Percentiles rank a stretch among this genome's conserved stretches.
phyloP scores from a whole-genome alignment of 2,329 filamentous ascomycete genomes.

The Cercospora beticola region DNA sequence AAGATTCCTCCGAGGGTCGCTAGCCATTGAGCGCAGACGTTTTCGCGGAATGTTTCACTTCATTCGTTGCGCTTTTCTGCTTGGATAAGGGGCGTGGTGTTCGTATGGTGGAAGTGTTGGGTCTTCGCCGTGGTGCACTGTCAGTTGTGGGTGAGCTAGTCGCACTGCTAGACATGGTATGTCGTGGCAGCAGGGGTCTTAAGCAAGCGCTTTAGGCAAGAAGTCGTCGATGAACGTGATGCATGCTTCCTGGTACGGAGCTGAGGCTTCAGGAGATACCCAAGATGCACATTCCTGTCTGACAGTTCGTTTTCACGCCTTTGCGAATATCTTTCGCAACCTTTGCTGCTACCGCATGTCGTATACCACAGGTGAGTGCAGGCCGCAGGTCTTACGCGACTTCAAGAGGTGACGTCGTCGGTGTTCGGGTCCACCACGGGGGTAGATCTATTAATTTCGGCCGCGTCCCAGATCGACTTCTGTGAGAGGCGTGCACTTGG shows the following conservation, averaged over 20 bases:
- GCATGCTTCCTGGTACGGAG: neutral
- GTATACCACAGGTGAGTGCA: neutral
- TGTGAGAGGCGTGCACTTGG: neutral
- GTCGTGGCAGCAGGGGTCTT: neutral
- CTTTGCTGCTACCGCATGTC: neutral
- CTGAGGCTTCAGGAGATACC: neutral
- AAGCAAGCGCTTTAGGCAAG: neutral
- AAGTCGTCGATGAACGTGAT: neutral
- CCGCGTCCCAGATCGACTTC: neutral
- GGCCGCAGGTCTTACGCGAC: neutral
- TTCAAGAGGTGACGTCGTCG: slow-evolving; percentile 11
- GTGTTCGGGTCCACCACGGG: slow-evolving; percentile 12
- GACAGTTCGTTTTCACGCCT: neutral
- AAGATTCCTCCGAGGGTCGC: neutral
- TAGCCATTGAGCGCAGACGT: neutral
- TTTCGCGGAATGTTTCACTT: neutral
- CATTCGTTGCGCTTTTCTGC: neutral
- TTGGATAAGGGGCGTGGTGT: neutral
- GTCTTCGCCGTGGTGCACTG: neutral
- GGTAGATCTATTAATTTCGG: slow-evolving; percentile 14
- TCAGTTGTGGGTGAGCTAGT: neutral
- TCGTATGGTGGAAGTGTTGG: neutral
- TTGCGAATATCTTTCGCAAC: neutral
- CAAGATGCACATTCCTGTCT: neutral
- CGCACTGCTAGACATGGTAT: slow-evolving; percentile 10